Evolutionary conservation across 306 rosid species (phyloP), one percentile per base, ranked within the genome.

Genomic region (Fragaria vesca): DNA sequence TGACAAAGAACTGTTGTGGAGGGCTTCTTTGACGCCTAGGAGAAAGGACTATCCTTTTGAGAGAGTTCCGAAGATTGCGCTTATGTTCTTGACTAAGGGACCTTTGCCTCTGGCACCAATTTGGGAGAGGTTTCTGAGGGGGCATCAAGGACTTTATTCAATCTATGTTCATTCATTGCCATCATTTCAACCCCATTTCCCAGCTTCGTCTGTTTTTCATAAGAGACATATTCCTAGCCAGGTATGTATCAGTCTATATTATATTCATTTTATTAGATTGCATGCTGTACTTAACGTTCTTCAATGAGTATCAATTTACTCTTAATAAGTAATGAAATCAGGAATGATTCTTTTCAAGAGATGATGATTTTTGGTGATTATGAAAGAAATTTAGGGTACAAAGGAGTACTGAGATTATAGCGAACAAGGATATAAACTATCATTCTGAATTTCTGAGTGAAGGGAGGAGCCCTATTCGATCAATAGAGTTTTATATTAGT

Each of bases 31-130:
- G 72, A 88, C 69, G 78, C 88, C 98, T 74, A 66, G 87, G 81
- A 86, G 87, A 20, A 83, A 79, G 68, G 69, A 68, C n/a, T 93
- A 88, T 80, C 99, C 99, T 71, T 93, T 85, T 67, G 30, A 60
- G 17, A 88, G 97, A 77, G 96, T 91, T 83, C 98, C 93, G 0
- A 96, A 93, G 91, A 82, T 93, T 83, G 99, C 98, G 36, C 88
- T 96, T 50, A 93, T 96, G 99, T 96, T 96, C 85, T 81, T 96
- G 86, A 93, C 98, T 9, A 96, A 93, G 76, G 99, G 99, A 30
- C 94, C 96, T 1, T 77, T 96, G 91, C 99, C 97, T 9, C 79
- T 96, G 24, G 91, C 99, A 43, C 96, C 94, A 7, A 90, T 96
- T 54, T 96, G 98, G 99, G 98, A 96, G 90, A 96, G 89, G 85